Conservation (phyloP, 495 filamentous ascomycete species). For the Bathelium albidoporum region DNA sequence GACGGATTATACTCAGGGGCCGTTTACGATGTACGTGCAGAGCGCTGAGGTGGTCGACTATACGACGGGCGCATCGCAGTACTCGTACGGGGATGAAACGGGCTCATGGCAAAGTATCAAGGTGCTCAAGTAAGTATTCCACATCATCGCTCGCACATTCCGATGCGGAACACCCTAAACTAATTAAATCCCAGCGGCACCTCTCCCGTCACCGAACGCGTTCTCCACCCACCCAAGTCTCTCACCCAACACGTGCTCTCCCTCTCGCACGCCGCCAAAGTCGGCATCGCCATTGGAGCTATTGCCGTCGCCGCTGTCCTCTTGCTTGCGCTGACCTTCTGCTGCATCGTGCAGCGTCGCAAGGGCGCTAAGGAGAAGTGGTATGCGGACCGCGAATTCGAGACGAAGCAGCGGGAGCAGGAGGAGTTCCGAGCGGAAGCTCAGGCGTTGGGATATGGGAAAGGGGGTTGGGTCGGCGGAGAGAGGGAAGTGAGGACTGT, state of each 20-base stretch:
- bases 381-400: slow-evolving; percentile 17
- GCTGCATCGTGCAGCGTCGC: slow-evolving; percentile 16
- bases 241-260: slow-evolving; percentile 12
- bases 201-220: slow-evolving; percentile 13
- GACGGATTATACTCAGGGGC: slow-evolving; percentile 55
- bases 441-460: slow-evolving; percentile 15
- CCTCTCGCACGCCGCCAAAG: slow-evolving; percentile 17
- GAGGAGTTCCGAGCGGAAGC: slow-evolving; percentile 14
- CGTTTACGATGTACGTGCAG: slow-evolving; percentile 21
- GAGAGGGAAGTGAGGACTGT: slow-evolving; percentile 5
- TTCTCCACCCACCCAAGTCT: slow-evolving; percentile 10
- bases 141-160: neutral
- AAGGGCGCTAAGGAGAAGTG: slow-evolving; percentile 14
- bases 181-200: slow-evolving; percentile 8
- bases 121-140: neutral
- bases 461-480: slow-evolving; percentile 5
- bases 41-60: slow-evolving; percentile 16
- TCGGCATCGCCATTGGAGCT: slow-evolving; percentile 19
- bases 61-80: slow-evolving; percentile 14
- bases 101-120: slow-evolving; percentile 18
- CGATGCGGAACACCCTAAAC: neutral
- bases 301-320: slow-evolving; percentile 3
- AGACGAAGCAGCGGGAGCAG: slow-evolving; percentile 13
- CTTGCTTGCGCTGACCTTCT: slow-evolving; percentile 7
- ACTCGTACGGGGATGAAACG: slow-evolving; percentile 16